A percentile compares a stretch with the other conserved stretches of the same genome.
Conservation (phyloP, 805 yeast species). For the Dipodascopsis uninucleata region DNA sequence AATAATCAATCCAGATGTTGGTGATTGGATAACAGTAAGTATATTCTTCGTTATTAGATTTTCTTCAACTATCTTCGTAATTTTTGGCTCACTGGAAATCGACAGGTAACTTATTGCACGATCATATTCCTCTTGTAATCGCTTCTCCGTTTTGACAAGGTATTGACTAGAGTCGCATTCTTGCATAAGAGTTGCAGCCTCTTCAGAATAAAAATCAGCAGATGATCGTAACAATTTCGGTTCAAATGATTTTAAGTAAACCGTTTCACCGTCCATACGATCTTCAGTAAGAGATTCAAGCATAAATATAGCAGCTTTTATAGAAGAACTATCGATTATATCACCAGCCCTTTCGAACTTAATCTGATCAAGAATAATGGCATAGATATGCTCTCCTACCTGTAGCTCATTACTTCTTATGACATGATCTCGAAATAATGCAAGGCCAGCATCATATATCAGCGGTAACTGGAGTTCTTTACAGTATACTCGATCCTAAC, state of each 20-base stretch:
- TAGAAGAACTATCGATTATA: constrained; percentile 53
- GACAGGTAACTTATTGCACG: constrained; percentile 56
- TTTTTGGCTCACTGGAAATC: constrained; percentile 49
- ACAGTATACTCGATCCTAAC: constrained; percentile 71
- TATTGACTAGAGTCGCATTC: constrained; percentile 51
- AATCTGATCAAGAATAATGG: constrained; percentile 53
- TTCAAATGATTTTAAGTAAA: constrained; percentile 63
- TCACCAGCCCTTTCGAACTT: constrained; percentile 54
- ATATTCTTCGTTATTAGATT: constrained; percentile 56
- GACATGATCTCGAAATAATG: constrained; percentile 58
- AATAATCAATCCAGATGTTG: constrained; percentile 52
- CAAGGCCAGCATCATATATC: constrained; percentile 70
- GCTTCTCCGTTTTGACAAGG: constrained; percentile 47
- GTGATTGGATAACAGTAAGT: constrained; percentile 50
- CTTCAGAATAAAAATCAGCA: constrained; percentile 49
- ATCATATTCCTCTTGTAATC: constrained; percentile 60
- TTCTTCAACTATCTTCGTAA: constrained; percentile 55
- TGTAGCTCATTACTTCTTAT: constrained; percentile 48
- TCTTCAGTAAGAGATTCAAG: constrained; percentile 60
- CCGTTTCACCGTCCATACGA: constrained; percentile 45
- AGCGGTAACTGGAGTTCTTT: constrained; percentile 59
- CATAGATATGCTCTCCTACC: constrained; percentile 51
- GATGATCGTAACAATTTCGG: constrained; percentile 57
- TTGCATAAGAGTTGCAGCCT: constrained; percentile 46
- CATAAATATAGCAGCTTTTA: constrained; percentile 65